These are phyloP conservation scores for Glonium stellatum DNA, from an alignment of 495 filamentous ascomycete species.

Conservation along the genomic window DNA sequence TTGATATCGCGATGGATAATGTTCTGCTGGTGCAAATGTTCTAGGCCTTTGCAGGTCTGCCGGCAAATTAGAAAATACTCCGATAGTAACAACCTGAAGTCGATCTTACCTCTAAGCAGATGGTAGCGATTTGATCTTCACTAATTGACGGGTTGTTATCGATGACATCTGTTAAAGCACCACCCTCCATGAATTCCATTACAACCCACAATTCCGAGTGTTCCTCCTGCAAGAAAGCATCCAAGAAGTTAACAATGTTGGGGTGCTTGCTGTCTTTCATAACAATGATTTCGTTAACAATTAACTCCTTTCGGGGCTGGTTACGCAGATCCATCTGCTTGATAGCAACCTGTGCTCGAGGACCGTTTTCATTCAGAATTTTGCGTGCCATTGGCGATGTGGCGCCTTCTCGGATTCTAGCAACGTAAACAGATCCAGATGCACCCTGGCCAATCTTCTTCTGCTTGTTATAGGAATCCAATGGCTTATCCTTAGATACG, in stretches of 20 bases:
- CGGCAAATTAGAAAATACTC: conserved; percentile 7
- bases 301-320: conserved; percentile 95
- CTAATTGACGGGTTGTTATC: conserved; percentile 88
- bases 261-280: conserved; percentile 98
- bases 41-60: conserved; percentile 89
- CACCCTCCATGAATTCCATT: conserved; percentile 99
- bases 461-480: conserved; percentile 90
- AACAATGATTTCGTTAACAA: conserved; percentile 98
- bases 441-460: conserved; percentile 99
- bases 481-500: conserved; percentile 86
- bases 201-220: conserved; percentile 95
- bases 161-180: conserved; percentile 95
- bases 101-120: conserved; percentile 77
- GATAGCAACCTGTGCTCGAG: conserved; percentile 78
- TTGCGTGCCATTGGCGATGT: conserved; percentile 58
- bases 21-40: conserved; percentile 87
- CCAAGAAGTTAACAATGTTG: conserved; percentile 98
- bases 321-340: conserved; percentile 99
- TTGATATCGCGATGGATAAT: conserved; percentile 99
- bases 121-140: conserved; percentile 95
- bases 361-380: conserved; percentile 60
- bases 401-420: conserved; percentile 75
- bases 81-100: conserved; percentile 33
- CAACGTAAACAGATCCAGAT: conserved; percentile 95
- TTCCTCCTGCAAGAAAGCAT: conserved; percentile 90